These are phyloP conservation scores for Curvularia hawaiiensis DNA, from an alignment of 2,329 filamentous ascomycete genomes.

Conservation along the genomic window DNA sequence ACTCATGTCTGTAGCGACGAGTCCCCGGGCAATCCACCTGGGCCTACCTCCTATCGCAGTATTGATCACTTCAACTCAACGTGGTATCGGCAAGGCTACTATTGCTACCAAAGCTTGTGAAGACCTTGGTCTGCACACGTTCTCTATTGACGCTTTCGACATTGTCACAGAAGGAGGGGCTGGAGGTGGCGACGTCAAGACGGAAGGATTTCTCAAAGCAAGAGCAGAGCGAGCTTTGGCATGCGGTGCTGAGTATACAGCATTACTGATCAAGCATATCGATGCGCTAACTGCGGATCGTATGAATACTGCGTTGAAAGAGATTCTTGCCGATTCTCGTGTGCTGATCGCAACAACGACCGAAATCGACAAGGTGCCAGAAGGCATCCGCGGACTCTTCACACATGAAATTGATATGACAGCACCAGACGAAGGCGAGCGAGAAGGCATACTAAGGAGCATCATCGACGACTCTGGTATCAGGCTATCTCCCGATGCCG, in stretches of 20 bases:
- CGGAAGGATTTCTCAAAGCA: constrained; percentile 85
- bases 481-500: constrained; percentile 80
- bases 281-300: constrained; percentile 91
- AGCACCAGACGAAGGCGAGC: constrained; percentile 89
- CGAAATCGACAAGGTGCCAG: constrained; percentile 91
- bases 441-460: constrained; percentile 82
- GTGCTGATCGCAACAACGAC: constrained; percentile 94
- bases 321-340: constrained; percentile 77
- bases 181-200: constrained; percentile 90
- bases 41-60: constrained; percentile 88
- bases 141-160: constrained; percentile 88
- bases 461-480: constrained; percentile 79
- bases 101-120: constrained; percentile 77
- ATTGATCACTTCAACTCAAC: constrained; percentile 86
- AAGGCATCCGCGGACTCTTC: constrained; percentile 87
- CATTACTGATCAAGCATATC: constrained; percentile 84
- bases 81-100: constrained; percentile 90
- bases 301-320: constrained; percentile 83
- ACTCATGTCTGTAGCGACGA: constrained; percentile 86
- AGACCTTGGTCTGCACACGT: constrained; percentile 89
- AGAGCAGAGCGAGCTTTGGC: constrained; percentile 86
- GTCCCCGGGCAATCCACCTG: constrained; percentile 81
- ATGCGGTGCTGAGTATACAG: constrained; percentile 83
- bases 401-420: constrained; percentile 94
- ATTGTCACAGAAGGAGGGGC: constrained; percentile 89